Conservation (phyloP, 2,329 filamentous ascomycete genomes). For the Penicillium sp. region DNA sequence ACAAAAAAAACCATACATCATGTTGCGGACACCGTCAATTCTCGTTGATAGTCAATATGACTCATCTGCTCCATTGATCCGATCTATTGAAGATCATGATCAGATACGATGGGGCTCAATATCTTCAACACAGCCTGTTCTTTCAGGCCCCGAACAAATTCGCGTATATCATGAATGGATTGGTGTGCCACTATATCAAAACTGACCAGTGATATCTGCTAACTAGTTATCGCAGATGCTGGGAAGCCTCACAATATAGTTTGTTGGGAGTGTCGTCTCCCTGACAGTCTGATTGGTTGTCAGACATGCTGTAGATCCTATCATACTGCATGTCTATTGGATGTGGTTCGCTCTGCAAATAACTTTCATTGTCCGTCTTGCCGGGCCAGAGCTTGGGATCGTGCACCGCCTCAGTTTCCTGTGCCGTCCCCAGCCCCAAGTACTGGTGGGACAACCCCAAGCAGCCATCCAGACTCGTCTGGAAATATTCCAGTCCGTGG, state of each 20-base stretch:
- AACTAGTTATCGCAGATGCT: slow-evolving; percentile 19
- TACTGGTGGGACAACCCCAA: slow-evolving; percentile 15
- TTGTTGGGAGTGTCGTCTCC: slow-evolving; percentile 30
- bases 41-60: neutral
- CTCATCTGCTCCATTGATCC: neutral
- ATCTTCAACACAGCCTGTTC: slow-evolving; percentile 9
- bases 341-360: slow-evolving; percentile 4
- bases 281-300: slow-evolving; percentile 29
- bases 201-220: neutral
- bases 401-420: slow-evolving; percentile 16
- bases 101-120: slow-evolving; percentile 6
- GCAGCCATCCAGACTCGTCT: neutral
- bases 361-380: slow-evolving; percentile 33
- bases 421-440: slow-evolving; percentile 7
- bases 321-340: slow-evolving; percentile 27
- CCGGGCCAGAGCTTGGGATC: slow-evolving; percentile 25
- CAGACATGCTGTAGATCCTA: slow-evolving; percentile 36
- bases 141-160: slow-evolving; percentile 22
- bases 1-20: neutral
- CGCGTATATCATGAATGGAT: slow-evolving; percentile 34
- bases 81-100: slow-evolving; percentile 13
- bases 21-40: slow-evolving; percentile 5
- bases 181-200: slow-evolving; percentile 18
- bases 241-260: slow-evolving; percentile 34
- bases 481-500: neutral